Evolutionary conservation across 1,284 basidiomycete genomes (phyloP), one percentile per base, ranked within the genome.

Genomic region (Irpex sp.): DNA sequence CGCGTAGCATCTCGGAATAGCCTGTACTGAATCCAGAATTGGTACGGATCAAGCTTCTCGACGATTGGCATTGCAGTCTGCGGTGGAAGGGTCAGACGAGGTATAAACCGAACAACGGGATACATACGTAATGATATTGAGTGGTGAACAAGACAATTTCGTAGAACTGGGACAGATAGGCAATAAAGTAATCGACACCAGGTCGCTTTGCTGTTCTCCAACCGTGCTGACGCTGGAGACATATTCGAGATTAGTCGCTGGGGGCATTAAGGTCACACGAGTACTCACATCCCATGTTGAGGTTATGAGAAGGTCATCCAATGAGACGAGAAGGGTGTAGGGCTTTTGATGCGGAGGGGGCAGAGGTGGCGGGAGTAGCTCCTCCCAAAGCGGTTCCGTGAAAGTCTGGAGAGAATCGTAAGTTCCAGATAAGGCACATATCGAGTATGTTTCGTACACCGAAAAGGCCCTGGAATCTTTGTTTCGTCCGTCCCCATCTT

Each of bases 121-220:
- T 20, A 88, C 95, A 71, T 76, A 97, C 97, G 82, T 98, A 99
- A 76, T 90, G 88, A 68, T 96, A 92, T 84, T 99, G 97, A 9
- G 92, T 90, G 13, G 97, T 99, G 86, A 99, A 99, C 69, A 99
- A 87, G 24, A 99, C 97, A 73, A 99, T 92, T 85, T 99, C 98
- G 82, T 97, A 99, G 84, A 99, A 99, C 79, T 99, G 97, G 0
- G 96, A 97, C 60, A 99, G 89, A 82, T 99, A 99, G 44, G 91
- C 97, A 66, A 99, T 87, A 89, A 99, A 99, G 83, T 99, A 99
- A 81, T 99, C 98, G 9, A 98, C 94, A 3, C 98, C 98, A 1
- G 98, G 98, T 67, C 98, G 92, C 83, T 97, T 97, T 49, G 96
- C 96, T 3, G 96, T 97, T 75, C 95, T 87, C 96, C 96, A 97